Evolutionary conservation across 805 yeast species (phyloP).

Genomic region (Saturnispora dispora): DNA sequence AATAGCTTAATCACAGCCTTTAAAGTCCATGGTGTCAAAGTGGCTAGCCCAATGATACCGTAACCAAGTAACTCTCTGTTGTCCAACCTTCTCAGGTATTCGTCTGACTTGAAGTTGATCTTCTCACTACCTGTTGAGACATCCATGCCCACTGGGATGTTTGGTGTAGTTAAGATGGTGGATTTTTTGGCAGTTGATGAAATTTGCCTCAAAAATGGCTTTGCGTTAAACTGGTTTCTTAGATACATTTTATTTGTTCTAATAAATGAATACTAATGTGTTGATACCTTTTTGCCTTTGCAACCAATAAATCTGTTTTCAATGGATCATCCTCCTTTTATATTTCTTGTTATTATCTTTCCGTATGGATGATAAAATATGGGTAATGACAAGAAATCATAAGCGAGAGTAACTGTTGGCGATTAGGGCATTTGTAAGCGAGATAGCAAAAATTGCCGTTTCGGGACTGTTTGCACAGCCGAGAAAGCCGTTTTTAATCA

Average conservation of each 20-base stretch:
- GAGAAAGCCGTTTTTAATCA: not conserved
- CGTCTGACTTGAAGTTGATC: not conserved
- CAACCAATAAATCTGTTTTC: not conserved
- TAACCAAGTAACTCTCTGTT: slow-evolving; percentile 52
- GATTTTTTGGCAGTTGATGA: slow-evolving; percentile 5
- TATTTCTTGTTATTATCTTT: not conserved
- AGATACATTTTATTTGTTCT: not conserved
- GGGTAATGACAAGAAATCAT: not conserved
- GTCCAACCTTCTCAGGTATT: slow-evolving; percentile 45
- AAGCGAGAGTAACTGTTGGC: not conserved
- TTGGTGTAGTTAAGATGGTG: not conserved
- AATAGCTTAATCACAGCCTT: slow-evolving; percentile 53
- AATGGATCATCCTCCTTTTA: not conserved
- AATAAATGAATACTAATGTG: not conserved
- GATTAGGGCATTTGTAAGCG: not conserved
- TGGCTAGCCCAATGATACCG: slow-evolving; percentile 60
- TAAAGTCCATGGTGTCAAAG: slow-evolving; percentile 54
- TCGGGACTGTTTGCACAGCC: not conserved
- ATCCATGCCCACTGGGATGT: not conserved
- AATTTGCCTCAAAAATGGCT: slow-evolving; percentile 3
- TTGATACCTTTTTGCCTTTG: not conserved
- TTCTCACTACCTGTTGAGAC: not conserved
- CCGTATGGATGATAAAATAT: not conserved
- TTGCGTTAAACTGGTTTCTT: not conserved
- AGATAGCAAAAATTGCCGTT: not conserved